Conservation (phyloP, 208 protist genomes). For the Leishmania turanica region DNA sequence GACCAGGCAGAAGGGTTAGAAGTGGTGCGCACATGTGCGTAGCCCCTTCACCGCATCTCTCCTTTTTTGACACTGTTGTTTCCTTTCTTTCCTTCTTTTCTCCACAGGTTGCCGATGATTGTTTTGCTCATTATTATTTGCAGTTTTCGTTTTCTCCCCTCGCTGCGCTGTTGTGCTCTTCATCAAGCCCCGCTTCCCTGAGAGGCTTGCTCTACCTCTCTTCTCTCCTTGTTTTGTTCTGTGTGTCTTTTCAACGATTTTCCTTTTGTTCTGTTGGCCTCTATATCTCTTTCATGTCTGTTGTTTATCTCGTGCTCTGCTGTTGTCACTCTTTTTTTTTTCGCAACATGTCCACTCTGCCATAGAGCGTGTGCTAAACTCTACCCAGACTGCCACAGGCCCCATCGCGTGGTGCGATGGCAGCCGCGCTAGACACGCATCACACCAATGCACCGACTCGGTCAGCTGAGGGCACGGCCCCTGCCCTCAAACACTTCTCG, state of each 20-base stretch:
- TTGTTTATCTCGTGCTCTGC: background rate
- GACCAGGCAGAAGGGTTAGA: background rate
- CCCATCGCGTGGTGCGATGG: background rate
- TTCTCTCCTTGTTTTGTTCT: background rate
- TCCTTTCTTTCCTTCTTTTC: background rate
- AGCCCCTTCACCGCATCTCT: background rate
- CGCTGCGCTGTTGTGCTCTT: background rate
- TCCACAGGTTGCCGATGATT: background rate
- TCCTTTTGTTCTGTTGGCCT: background rate
- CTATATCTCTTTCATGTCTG: background rate
- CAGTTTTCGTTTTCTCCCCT: background rate
- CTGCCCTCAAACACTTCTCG: background rate
- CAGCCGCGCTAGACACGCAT: background rate
- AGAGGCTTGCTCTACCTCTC: background rate
- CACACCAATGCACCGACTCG: background rate
- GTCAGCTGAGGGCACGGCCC: background rate
- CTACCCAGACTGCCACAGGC: background rate
- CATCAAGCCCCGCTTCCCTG: background rate
- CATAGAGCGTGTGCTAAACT: background rate
- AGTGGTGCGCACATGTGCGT: background rate
- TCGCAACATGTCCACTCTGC: background rate
- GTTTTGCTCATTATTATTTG: slow-evolving; percentile 1
- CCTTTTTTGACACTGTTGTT: background rate
- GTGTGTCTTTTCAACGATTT: slow-evolving; percentile 1
- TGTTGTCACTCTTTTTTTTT: background rate